Conservation (phyloP, 129 eudicot species). For the Lactuca saligna region DNA sequence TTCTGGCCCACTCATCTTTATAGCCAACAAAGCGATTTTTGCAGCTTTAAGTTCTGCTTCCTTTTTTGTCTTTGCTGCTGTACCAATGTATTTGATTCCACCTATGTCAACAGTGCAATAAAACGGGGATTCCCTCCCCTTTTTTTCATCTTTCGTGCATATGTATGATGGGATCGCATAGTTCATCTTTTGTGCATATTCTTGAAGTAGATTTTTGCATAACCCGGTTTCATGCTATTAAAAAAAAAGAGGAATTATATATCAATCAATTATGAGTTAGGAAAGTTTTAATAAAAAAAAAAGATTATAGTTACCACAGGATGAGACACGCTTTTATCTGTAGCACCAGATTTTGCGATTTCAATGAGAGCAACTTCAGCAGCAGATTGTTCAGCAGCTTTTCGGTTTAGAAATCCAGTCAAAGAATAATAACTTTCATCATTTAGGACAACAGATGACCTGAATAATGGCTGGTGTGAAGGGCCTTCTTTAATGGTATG, state of each 20-base stretch:
- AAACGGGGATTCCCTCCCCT: constrained; percentile 38
- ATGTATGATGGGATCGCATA: constrained; percentile 75
- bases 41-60: constrained; percentile 98
- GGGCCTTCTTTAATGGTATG: constrained; percentile 94
- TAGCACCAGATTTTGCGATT: constrained; percentile 55
- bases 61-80: constrained; percentile 74
- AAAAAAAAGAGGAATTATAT: constrained; percentile 15
- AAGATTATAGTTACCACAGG: constrained; percentile 75
- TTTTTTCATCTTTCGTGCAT: constrained; percentile 51
- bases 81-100: constrained; percentile 80
- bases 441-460: constrained; percentile 70
- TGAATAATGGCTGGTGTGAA: constrained; percentile 91
- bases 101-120: constrained; percentile 85
- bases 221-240: constrained; percentile 86
- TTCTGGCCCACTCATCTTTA: constrained; percentile 41
- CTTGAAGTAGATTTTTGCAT: constrained; percentile 92
- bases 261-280: background rate
- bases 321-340: constrained; percentile 50
- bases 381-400: constrained; percentile 98
- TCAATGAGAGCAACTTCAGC: constrained; percentile 94
- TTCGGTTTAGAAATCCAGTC: constrained; percentile 78
- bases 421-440: constrained; percentile 76
- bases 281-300: background rate
- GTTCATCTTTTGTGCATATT: constrained; percentile 96
- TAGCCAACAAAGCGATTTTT: constrained; percentile 76